Evolutionary conservation across 345 rosid species (phyloP).

Genomic region (Aurinia saxatilis): DNA sequence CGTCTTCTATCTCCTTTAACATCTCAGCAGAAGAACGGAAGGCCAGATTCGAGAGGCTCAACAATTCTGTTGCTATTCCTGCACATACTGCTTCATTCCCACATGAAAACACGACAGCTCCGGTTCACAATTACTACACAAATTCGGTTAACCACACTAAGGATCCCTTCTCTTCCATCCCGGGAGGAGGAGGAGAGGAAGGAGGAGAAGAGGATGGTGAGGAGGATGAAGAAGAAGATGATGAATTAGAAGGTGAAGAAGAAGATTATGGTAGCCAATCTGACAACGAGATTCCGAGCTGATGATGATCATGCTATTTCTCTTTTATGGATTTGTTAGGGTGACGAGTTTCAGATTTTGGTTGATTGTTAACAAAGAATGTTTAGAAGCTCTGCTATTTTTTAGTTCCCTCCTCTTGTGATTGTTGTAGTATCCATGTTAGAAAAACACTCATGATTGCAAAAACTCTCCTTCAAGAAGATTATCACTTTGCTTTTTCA

Average conservation of each 20-base stretch:
- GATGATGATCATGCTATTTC: conserved; percentile 19
- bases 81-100: conserved; percentile 9
- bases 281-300: conserved; percentile 28
- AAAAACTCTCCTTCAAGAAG: conserved; percentile 18
- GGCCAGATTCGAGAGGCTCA: conserved; percentile 29
- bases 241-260: conserved; percentile 22
- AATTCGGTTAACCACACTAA: conserved; percentile 20
- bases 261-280: conserved; percentile 31
- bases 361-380: conserved; percentile 25
- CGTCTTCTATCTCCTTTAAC: conserved; percentile 28
- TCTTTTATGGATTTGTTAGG: conserved; percentile 15
- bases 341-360: conserved; percentile 15
- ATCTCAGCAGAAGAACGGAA: conserved; percentile 30
- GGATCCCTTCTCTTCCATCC: conserved; percentile 24
- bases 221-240: conserved; percentile 22
- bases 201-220: not conserved
- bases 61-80: conserved; percentile 20
- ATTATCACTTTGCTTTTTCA: not conserved
- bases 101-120: conserved; percentile 15
- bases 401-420: conserved; percentile 19
- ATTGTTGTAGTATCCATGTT: conserved; percentile 26
- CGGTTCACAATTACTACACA: conserved; percentile 24
- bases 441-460: conserved; percentile 11
- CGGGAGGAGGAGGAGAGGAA: not conserved
- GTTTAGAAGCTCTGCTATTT: conserved; percentile 17